Percentiles rank a stretch among this genome's conserved stretches.
These are phyloP conservation scores for Cucurbita pepo DNA, from an alignment of 306 rosid genomes.

Conservation along the genomic window DNA sequence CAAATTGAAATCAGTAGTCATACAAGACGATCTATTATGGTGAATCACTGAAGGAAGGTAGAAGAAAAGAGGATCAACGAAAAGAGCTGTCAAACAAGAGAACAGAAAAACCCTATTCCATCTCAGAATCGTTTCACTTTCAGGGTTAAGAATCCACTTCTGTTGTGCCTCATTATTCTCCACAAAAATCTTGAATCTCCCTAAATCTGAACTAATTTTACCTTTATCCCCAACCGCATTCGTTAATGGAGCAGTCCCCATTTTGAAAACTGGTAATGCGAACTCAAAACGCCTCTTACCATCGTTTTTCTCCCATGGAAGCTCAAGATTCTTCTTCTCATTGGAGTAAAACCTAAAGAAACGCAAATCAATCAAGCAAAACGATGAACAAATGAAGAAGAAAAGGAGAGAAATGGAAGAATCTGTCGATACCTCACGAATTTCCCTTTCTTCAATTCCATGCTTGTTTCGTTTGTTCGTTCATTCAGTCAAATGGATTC, in stretches of 20 bases:
- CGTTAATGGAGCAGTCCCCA: slow-evolving; percentile 10
- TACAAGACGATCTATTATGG: slow-evolving; percentile 31
- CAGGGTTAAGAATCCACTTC: slow-evolving; percentile 67
- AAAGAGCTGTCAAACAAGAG: slow-evolving; percentile 57
- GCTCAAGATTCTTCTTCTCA: slow-evolving; percentile 22
- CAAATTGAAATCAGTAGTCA: slow-evolving; percentile 56
- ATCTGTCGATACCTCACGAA: slow-evolving; percentile 31
- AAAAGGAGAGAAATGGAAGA: not conserved
- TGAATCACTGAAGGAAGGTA: slow-evolving; percentile 50
- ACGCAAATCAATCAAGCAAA: slow-evolving; percentile 13
- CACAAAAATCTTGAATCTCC: slow-evolving; percentile 28
- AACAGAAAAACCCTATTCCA: slow-evolving; percentile 65
- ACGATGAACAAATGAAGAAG: not conserved
- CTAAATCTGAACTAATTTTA: slow-evolving; percentile 15
- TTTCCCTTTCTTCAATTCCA: slow-evolving; percentile 53
- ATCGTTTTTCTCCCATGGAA: slow-evolving; percentile 26
- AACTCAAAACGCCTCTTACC: slow-evolving; percentile 20
- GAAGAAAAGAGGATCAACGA: slow-evolving; percentile 80
- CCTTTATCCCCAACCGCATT: slow-evolving; percentile 14
- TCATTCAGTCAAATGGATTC: not conserved
- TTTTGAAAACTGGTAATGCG: slow-evolving; percentile 28
- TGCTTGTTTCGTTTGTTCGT: slow-evolving; percentile 5
- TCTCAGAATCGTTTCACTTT: slow-evolving; percentile 51
- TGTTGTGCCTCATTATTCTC: slow-evolving; percentile 29
- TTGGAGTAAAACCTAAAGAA: slow-evolving; percentile 36